Percentiles rank a stretch among this genome's conserved stretches.
These are phyloP conservation scores for Suhomyces sp. DNA, from an alignment of 805 yeast genomes.

Conservation along the genomic window DNA sequence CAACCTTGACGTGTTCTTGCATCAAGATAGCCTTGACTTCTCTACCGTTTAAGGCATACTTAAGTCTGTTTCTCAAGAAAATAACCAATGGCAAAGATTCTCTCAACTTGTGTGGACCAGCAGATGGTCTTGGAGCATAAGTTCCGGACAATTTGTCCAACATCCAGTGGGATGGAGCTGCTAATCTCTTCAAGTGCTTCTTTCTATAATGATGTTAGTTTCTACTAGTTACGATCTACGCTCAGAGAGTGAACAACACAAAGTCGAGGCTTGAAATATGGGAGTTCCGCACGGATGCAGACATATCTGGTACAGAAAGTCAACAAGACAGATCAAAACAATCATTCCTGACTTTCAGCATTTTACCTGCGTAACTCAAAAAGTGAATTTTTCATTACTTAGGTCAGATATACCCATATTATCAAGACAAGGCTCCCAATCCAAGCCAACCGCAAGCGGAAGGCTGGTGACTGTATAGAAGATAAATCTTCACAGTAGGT, in stretches of 20 bases:
- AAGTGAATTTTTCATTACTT: not conserved
- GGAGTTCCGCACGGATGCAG: not conserved
- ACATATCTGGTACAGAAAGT: not conserved
- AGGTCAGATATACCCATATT: slow-evolving; percentile 16
- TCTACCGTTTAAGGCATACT: slow-evolving; percentile 34
- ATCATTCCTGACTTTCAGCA: no score
- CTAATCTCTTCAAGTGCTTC: slow-evolving; percentile 99
- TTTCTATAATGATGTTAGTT: slow-evolving; percentile 54
- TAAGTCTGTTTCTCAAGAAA: slow-evolving; percentile 33
- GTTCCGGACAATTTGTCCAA: slow-evolving; percentile 99
- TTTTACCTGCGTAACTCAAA: not conserved
- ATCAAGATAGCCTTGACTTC: slow-evolving; percentile 34
- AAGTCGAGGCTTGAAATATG: not conserved
- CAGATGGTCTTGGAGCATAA: slow-evolving; percentile 99
- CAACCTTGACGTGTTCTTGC: slow-evolving; percentile 57
- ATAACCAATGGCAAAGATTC: slow-evolving; percentile 31
- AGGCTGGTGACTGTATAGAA: slow-evolving; percentile 20
- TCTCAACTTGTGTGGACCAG: slow-evolving; percentile 89
- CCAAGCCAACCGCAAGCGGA: slow-evolving; percentile 23
- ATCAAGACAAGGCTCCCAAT: slow-evolving; percentile 51
- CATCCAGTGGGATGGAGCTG: slow-evolving; percentile 99
- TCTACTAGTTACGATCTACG: not conserved
- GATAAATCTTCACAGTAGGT: not conserved
- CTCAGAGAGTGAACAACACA: slow-evolving; percentile 1
- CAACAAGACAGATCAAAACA: no score